Percentiles rank a stretch among this genome's conserved stretches.
Conservation (phyloP, 1,139 yeast genomes). For the Saccharomyces hybrid region DNA sequence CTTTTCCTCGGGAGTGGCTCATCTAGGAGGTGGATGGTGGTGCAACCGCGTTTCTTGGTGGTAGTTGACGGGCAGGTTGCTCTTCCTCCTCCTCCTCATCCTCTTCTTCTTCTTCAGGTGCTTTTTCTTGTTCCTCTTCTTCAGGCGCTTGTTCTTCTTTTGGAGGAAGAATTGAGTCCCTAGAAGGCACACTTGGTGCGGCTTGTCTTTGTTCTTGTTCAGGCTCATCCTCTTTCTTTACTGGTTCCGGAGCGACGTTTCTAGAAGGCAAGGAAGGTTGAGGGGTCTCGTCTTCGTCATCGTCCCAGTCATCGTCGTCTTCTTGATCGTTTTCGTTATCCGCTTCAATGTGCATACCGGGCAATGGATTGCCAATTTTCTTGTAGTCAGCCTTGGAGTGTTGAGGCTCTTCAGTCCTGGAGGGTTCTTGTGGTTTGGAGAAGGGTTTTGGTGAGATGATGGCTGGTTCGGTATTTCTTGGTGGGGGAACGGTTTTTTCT, state of each 20-base stretch:
- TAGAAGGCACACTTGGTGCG: conserved; percentile 15
- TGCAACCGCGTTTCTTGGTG: conserved; percentile 9
- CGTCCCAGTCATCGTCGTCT: conserved; percentile 28
- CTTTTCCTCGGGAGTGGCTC: conserved; percentile 28
- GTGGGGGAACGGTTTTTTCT: conserved; percentile 1
- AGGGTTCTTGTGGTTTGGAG: conserved; percentile 23
- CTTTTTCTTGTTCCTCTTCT: conserved; percentile 2
- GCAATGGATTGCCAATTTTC: conserved; percentile 27
- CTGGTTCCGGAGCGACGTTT: conserved; percentile 14
- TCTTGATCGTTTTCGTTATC: conserved; percentile 27
- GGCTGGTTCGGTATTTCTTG: conserved; percentile 7
- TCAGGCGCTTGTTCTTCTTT: conserved; percentile 22
- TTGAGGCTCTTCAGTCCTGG: conserved; percentile 19
- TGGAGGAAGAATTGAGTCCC: not conserved
- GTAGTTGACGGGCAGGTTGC: conserved; percentile 9
- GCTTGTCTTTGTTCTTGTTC: conserved; percentile 21
- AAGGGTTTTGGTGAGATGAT: conserved; percentile 21
- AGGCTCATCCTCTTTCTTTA: conserved; percentile 14
- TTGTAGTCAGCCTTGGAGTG: conserved; percentile 9
- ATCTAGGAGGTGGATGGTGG: conserved; percentile 31
- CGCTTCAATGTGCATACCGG: conserved; percentile 28
- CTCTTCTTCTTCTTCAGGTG: not conserved
- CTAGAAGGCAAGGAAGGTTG: conserved; percentile 23
- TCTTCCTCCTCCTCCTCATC: conserved; percentile 7
- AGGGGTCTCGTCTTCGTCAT: conserved; percentile 28